These are phyloP conservation scores for Prunus davidiana DNA, from an alignment of 306 rosid species.

Conservation along the genomic window DNA sequence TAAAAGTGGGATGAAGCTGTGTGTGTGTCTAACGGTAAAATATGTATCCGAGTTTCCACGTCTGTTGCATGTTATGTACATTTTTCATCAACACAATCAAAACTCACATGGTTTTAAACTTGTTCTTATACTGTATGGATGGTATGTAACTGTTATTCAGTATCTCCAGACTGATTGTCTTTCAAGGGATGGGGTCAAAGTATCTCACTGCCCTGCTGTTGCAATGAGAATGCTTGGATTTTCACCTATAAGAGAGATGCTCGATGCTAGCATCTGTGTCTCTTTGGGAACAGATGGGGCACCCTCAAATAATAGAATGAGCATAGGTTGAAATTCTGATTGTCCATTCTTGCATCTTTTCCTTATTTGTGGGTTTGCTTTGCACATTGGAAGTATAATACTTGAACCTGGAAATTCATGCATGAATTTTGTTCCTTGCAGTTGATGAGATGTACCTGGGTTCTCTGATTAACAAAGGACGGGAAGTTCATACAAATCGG, in stretches of 20 bases:
- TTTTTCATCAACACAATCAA: not conserved
- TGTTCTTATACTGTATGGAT: not conserved
- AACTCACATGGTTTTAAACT: not conserved
- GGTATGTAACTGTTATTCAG: not conserved
- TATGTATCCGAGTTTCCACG: not conserved
- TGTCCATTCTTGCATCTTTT: too few relatives aligned
- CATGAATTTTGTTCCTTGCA: constrained; percentile 37
- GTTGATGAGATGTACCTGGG: constrained; percentile 93
- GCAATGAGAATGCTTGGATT: constrained; percentile 96
- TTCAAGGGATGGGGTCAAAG: constrained; percentile 71
- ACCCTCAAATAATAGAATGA: constrained; percentile 92
- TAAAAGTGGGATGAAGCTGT: too few relatives aligned
- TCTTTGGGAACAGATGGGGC: constrained; percentile 93
- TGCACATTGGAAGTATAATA: not conserved
- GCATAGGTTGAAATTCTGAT: constrained; percentile 48
- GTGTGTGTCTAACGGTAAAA: too few relatives aligned
- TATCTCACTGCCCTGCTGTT: constrained; percentile 87
- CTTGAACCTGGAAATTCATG: constrained; percentile 11
- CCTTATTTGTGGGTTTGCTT: not conserved
- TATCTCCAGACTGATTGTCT: constrained; percentile 65
- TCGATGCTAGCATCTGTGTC: constrained; percentile 72
- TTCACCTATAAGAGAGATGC: constrained; percentile 93
- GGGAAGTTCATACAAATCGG: constrained; percentile 58
- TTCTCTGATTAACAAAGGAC: constrained; percentile 83
- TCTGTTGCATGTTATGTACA: not conserved